Conservation (phyloP, 805 yeast genomes). For the Lipomyces sp. region DNA sequence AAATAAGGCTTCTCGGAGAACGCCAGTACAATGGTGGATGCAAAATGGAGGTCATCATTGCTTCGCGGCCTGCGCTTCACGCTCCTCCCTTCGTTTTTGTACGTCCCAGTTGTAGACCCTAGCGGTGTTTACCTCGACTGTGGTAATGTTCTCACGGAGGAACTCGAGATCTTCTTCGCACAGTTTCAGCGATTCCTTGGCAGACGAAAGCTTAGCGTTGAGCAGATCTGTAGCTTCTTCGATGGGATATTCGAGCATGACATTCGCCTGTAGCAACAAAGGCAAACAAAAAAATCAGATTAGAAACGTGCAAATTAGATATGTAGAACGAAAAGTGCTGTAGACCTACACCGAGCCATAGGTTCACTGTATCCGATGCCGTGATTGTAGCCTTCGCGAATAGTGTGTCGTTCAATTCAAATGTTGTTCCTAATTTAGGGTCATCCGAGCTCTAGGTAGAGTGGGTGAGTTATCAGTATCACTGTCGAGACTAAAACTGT, state of each 20-base stretch:
- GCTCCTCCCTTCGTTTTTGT: conserved; percentile 33
- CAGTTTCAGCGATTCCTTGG: conserved; percentile 53
- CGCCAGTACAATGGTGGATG: too few species aligned
- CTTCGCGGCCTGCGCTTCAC: conserved; percentile 4
- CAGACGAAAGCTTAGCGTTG: conserved; percentile 56
- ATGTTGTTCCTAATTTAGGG: conserved; percentile 61
- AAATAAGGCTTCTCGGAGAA: too few species aligned
- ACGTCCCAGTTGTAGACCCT: conserved; percentile 47
- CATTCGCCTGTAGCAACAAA: conserved; percentile 58
- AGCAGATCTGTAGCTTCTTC: conserved; percentile 80
- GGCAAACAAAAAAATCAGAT: not conserved
- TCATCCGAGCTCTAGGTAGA: conserved; percentile 38
- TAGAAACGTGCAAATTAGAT: not conserved
- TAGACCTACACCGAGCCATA: conserved; percentile 75
- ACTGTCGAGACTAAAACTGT: conserved; percentile 6
- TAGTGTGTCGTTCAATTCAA: conserved; percentile 89
- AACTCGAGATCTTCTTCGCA: conserved; percentile 84
- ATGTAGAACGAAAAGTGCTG: not conserved
- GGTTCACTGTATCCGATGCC: conserved; percentile 61
- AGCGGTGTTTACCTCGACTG: conserved; percentile 97
- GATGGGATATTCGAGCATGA: conserved; percentile 91
- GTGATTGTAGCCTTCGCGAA: conserved; percentile 77
- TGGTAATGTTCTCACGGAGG: conserved; percentile 83
- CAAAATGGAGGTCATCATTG: too few species aligned
- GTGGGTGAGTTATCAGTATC: conserved; percentile 12